Evolutionary conservation across 345 rosid genomes (phyloP).

Genomic region (Rhodomyrtus tomentosa): DNA sequence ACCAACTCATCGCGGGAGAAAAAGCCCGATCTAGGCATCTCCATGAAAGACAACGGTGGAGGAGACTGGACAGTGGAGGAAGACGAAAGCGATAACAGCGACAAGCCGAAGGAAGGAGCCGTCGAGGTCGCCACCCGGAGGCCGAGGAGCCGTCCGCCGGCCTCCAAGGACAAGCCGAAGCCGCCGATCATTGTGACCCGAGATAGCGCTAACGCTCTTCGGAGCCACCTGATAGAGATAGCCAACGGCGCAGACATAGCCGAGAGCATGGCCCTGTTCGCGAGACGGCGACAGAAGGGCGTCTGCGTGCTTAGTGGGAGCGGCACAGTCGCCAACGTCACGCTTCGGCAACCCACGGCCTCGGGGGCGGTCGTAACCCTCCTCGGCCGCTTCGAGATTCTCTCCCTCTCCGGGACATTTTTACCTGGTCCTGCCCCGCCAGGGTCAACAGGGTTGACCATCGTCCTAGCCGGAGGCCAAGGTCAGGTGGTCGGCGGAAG

Average conservation of each 20-base stretch:
- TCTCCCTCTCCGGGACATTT: conserved; percentile 45
- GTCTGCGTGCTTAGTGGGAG: conserved; percentile 53
- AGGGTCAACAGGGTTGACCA: conserved; percentile 43
- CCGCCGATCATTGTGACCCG: conserved; percentile 48
- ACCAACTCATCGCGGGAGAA: conserved; percentile 19
- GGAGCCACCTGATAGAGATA: conserved; percentile 52
- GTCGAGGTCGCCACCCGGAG: conserved; percentile 28
- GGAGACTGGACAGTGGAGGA: conserved; percentile 13
- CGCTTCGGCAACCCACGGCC: conserved; percentile 42
- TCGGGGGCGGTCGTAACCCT: conserved; percentile 43
- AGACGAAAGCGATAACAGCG: conserved; percentile 32
- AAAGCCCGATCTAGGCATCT: conserved; percentile 20
- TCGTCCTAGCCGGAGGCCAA: conserved; percentile 44
- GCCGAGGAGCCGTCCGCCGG: conserved; percentile 45
- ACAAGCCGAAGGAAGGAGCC: conserved; percentile 41
- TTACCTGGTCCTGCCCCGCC: conserved; percentile 51
- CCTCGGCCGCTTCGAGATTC: conserved; percentile 50
- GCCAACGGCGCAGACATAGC: conserved; percentile 43
- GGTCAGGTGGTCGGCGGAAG: conserved; percentile 56
- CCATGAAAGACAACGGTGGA: conserved; percentile 8
- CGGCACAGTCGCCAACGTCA: conserved; percentile 41
- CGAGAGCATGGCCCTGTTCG: conserved; percentile 41
- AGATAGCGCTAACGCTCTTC: conserved; percentile 51
- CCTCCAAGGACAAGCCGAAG: conserved; percentile 47
- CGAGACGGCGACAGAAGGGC: conserved; percentile 42